Base-by-base conservation (phyloP, 2,329 filamentous ascomycete species). In the Raffaelea arxii region DNA sequence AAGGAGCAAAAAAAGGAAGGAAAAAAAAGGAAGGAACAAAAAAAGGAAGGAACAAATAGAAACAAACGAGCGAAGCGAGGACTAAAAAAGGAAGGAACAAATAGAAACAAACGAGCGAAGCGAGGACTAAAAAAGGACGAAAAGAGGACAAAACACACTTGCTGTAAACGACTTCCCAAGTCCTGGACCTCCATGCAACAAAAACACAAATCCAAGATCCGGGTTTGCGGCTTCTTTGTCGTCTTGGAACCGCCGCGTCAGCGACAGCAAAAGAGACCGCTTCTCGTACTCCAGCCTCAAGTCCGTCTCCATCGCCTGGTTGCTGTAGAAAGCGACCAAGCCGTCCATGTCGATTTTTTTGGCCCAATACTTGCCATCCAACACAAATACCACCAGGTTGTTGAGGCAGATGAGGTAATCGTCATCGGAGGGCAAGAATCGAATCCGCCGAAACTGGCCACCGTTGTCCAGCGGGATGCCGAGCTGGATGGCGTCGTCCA, bases 161-260 rank as follows among this genome's bases (percentile, higher is more conserved):
- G 44, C 44, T 14, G 44, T 46, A 25, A 46, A 12, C 4, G 44
- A 41, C 44, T 46, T 46, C 16, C 44, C 44, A 4, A 46, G 37
- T 16, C 44, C 44, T 21, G 44, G 44, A 12, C 38, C 23, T n/a
- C 44, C 44, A 23, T 46, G 44, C 27, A 46, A 22, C 44, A 46
- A 21, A 12, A 46, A 46, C 4, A 46, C 41, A 25, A 46, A 23
- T 2, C 44, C 44, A n/a, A n/a, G n/a, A n/a, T 18, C 41, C 41
- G 37, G 38, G 38, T 22, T 46, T 46, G 44, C 44, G 11, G 27
- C 36, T 36, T 46, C 12, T 24, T 27, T 41, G 44, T 39, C 37
- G 37, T 39, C 44, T 37, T 41, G 25, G 14, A 46, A 46, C 16
- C 44, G 38, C 25, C 41, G 41, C 38, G 41, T 39, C 25, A 46